Conservation (phyloP, 768 basidiomycete species). For the Scleroderma bovista region DNA sequence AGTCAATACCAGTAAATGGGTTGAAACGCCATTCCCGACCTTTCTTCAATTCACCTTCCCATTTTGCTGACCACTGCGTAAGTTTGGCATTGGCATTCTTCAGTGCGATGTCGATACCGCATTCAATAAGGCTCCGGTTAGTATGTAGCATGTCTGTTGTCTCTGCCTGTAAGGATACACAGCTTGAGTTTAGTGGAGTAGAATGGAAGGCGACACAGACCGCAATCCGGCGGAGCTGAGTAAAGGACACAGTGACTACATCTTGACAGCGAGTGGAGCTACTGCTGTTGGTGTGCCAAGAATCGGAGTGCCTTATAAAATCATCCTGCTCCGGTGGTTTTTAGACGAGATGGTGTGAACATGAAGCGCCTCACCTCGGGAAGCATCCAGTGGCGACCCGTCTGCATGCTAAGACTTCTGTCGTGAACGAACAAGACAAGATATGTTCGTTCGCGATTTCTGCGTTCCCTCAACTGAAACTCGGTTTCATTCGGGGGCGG, state of each 20-base stretch:
- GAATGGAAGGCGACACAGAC: slow-evolving; percentile 36
- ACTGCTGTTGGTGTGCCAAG: slow-evolving; percentile 66
- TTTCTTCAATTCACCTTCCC: slow-evolving; percentile 69
- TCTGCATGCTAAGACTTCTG: slow-evolving; percentile 80
- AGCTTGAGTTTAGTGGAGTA: neutral
- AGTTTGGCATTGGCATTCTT: slow-evolving; percentile 68
- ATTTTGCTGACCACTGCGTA: slow-evolving; percentile 64
- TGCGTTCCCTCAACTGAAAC: slow-evolving; percentile 64
- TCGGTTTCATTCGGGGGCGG: slow-evolving; percentile 58
- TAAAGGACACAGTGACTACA: slow-evolving; percentile 73
- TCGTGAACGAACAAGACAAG: slow-evolving; percentile 84
- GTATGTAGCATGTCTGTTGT: slow-evolving; percentile 69
- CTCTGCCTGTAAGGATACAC: slow-evolving; percentile 49
- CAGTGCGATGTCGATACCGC: slow-evolving; percentile 60
- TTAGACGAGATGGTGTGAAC: slow-evolving; percentile 3
- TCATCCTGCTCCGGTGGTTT: slow-evolving; percentile 43
- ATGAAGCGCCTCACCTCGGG: slow-evolving; percentile 45
- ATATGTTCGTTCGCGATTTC: slow-evolving; percentile 82
- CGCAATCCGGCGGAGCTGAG: slow-evolving; percentile 74
- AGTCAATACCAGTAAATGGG: slow-evolving; percentile 2
- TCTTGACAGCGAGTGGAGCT: slow-evolving; percentile 63
- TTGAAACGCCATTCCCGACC: slow-evolving; percentile 34
- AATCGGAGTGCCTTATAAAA: slow-evolving; percentile 58
- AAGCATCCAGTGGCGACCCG: slow-evolving; percentile 84
- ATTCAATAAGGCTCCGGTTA: slow-evolving; percentile 39